Conservation (phyloP, 768 basidiomycete species). For the Auricularia heimuer region DNA sequence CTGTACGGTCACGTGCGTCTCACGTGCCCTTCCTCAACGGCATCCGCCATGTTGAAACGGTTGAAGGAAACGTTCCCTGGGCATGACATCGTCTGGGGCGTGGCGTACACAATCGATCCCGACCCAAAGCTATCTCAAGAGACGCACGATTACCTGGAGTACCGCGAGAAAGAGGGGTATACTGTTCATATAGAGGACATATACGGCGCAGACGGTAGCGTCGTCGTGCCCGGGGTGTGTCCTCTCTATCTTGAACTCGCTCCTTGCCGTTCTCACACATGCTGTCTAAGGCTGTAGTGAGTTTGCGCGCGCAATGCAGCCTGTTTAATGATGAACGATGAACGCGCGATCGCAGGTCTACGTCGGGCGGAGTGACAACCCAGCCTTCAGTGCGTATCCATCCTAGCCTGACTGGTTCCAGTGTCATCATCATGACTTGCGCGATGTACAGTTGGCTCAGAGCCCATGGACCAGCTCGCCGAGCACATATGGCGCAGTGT, state of each 20-base stretch:
- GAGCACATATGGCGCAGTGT: slow-evolving; percentile 59
- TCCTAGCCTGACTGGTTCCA: slow-evolving; percentile 1
- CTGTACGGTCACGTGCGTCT: slow-evolving; percentile 55
- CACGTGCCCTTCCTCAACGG: neutral
- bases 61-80: slow-evolving; percentile 58
- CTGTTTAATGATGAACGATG: no score
- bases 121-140: slow-evolving; percentile 11
- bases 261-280: slow-evolving; percentile 3
- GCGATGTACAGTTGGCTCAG: slow-evolving; percentile 57
- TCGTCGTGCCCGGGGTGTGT: neutral
- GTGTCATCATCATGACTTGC: neutral
- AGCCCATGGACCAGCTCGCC: slow-evolving; percentile 62
- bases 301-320: neutral
- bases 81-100: slow-evolving; percentile 81
- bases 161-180: slow-evolving; percentile 65
- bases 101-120: slow-evolving; percentile 84
- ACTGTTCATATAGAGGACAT: neutral
- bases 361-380: slow-evolving; percentile 78
- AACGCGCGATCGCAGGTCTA: slow-evolving; percentile 47
- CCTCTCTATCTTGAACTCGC: neutral
- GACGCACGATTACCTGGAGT: slow-evolving; percentile 34
- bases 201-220: neutral
- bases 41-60: no score
- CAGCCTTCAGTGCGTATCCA: slow-evolving; percentile 63
- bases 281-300: slow-evolving; percentile 5